Evolutionary conservation across 1,284 basidiomycete species (phyloP).

Genomic region (Tilletia setariae): DNA sequence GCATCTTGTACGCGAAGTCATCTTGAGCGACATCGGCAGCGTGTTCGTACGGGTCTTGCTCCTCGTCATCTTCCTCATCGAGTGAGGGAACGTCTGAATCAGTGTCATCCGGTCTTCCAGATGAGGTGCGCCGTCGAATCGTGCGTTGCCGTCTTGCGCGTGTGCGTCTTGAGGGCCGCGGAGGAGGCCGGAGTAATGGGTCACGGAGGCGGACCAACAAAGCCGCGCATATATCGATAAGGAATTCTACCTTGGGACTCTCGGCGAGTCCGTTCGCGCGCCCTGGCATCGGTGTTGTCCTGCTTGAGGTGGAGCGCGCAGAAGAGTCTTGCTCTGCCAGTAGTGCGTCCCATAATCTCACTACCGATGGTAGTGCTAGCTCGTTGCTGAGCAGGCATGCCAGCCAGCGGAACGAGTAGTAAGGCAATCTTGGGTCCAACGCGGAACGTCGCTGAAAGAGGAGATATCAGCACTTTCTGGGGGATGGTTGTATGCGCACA

Average conservation of each 20-base stretch:
- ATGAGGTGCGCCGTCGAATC: conserved; percentile 19
- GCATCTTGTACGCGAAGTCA: conserved; percentile 38
- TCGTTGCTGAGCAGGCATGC: conserved; percentile 48
- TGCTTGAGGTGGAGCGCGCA: not conserved
- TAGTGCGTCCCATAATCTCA: conserved; percentile 48
- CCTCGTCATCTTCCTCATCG: conserved; percentile 16
- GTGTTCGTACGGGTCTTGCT: not conserved
- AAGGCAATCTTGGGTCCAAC: conserved; percentile 46
- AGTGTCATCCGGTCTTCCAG: conserved; percentile 20
- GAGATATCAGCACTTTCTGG: not conserved
- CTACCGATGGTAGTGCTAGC: conserved; percentile 40
- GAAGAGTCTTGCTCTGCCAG: conserved; percentile 37
- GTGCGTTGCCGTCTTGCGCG: not conserved
- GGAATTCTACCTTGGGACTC: conserved; percentile 45
- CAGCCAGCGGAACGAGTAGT: conserved; percentile 52
- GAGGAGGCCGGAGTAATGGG: conserved; percentile 5
- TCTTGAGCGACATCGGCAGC: conserved; percentile 22
- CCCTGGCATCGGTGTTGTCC: not conserved
- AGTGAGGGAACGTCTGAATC: conserved; percentile 20
- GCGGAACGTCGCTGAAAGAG: conserved; percentile 15
- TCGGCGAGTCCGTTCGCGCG: not conserved
- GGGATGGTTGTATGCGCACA: too few species aligned
- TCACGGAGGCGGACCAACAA: conserved; percentile 38
- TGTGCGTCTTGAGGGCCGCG: not conserved
- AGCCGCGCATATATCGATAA: conserved; percentile 49